These are phyloP conservation scores for Sapria himalayana DNA, from an alignment of 345 rosid genomes.

Conservation along the genomic window DNA sequence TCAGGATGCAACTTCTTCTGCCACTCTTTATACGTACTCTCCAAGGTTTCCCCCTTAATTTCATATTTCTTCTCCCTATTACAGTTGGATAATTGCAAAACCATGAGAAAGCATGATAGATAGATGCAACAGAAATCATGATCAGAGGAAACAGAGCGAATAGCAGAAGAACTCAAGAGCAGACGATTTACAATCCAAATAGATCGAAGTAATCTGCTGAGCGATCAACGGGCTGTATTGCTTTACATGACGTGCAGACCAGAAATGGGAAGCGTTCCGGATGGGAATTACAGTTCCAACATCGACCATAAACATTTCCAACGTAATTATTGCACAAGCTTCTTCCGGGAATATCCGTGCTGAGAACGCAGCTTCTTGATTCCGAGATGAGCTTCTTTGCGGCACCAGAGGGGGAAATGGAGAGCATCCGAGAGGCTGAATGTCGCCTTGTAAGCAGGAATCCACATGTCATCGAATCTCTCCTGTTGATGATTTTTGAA, in stretches of 20 bases:
- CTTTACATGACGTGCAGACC: constrained; percentile 42
- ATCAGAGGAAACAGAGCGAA: not conserved
- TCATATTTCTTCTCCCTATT: constrained; percentile 50
- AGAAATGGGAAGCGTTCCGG: constrained; percentile 28
- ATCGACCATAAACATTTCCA: constrained; percentile 10
- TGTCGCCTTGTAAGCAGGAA: no score
- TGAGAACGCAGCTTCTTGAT: constrained; percentile 1
- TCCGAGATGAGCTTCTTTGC: constrained; percentile 4
- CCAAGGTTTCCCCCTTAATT: constrained; percentile 32
- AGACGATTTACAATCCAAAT: constrained; percentile 48
- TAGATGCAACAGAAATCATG: not conserved
- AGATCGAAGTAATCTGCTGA: constrained; percentile 61
- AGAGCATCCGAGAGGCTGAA: no score
- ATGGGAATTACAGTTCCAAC: constrained; percentile 54
- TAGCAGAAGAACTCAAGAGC: not conserved
- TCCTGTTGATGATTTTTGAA: no score
- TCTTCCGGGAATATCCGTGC: constrained; percentile 11
- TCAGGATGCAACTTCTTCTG: constrained; percentile 96
- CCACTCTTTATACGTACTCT: constrained; percentile 60
- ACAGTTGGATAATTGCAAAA: not conserved
- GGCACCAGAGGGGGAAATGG: constrained; percentile 9
- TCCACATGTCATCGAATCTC: no score
- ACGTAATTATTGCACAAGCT: constrained; percentile 18
- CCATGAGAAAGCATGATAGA: not conserved
- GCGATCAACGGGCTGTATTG: constrained; percentile 64